These are phyloP conservation scores for Apiospora marii DNA, from an alignment of 2,329 filamentous ascomycete genomes.

Conservation along the genomic window DNA sequence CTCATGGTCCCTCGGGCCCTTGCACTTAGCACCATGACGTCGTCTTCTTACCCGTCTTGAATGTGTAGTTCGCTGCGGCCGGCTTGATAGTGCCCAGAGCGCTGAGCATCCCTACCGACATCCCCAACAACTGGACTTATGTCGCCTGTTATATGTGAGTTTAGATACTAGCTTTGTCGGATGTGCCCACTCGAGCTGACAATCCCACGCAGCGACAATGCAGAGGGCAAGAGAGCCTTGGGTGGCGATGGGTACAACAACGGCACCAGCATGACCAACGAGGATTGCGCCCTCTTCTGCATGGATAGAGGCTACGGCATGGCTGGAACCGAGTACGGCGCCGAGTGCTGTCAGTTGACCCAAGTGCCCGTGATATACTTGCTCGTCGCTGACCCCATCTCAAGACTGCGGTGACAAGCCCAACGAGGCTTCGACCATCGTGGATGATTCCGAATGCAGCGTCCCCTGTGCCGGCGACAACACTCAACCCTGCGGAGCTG, in stretches of 20 bases:
- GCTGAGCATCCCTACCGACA: slow-evolving; percentile 25
- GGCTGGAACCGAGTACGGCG: slow-evolving; percentile 21
- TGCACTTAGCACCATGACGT: not conserved
- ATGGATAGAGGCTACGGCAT: slow-evolving; percentile 19
- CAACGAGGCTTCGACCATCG: slow-evolving; percentile 17
- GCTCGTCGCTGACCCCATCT: not conserved
- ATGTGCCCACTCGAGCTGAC: not conserved
- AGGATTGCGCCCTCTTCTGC: slow-evolving; percentile 22
- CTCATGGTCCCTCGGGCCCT: not conserved
- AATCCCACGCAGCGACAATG: slow-evolving; percentile 22
- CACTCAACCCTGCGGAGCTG: slow-evolving; percentile 22
- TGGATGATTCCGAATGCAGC: slow-evolving; percentile 6
- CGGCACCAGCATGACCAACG: slow-evolving; percentile 23
- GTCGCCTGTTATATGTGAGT: slow-evolving; percentile 30
- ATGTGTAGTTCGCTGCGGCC: slow-evolving; percentile 14
- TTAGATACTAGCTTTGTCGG: not conserved
- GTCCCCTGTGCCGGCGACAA: slow-evolving; percentile 10
- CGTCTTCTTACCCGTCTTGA: not conserved
- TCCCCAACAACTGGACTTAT: slow-evolving; percentile 29
- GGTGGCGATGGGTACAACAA: slow-evolving; percentile 24
- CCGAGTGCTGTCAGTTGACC: slow-evolving; percentile 21
- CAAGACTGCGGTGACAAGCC: slow-evolving; percentile 27
- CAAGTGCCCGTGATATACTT: not conserved
- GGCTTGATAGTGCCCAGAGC: slow-evolving; percentile 26
- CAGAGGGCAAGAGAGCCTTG: slow-evolving; percentile 24